phyloP scores from a whole-genome alignment of 495 filamentous ascomycete species.

The Lophiotrema nucula region DNA sequence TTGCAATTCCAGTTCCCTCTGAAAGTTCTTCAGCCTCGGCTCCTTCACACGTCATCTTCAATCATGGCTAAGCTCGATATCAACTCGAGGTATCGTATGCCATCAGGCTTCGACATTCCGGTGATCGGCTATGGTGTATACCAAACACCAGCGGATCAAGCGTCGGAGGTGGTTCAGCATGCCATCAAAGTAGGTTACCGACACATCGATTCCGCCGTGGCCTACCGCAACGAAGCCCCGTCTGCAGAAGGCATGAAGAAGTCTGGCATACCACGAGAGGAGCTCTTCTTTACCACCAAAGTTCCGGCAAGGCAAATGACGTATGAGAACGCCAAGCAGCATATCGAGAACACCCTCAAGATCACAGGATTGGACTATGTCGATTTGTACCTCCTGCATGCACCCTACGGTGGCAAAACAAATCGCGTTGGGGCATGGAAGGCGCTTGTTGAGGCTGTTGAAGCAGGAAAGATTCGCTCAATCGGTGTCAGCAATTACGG shows the following conservation, averaged over 20 bases:
- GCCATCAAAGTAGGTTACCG: conserved; percentile 70
- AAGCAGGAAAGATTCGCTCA: conserved; percentile 61
- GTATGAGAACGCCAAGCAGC: conserved; percentile 53
- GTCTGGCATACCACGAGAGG: conserved; percentile 56
- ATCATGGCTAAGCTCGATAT: conserved; percentile 49
- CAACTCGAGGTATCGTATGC: conserved; percentile 65
- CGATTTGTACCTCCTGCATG: conserved; percentile 61
- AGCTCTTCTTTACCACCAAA: conserved; percentile 76
- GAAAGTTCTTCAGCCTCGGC: background rate
- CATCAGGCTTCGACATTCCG: conserved; percentile 77
- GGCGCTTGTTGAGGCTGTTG: conserved; percentile 60
- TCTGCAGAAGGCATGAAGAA: conserved; percentile 61
- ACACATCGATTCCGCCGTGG: conserved; percentile 73
- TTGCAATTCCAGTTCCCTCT: background rate
- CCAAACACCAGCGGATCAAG: conserved; percentile 62
- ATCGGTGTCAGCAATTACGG: conserved; percentile 71
- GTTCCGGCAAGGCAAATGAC: conserved; percentile 48
- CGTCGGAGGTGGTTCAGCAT: conserved; percentile 58
- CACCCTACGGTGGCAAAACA: conserved; percentile 59
- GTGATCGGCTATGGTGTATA: conserved; percentile 72
- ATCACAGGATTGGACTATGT: conserved; percentile 59
- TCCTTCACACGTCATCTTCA: conserved; percentile 5
- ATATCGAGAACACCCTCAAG: conserved; percentile 52
- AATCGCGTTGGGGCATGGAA: conserved; percentile 62
- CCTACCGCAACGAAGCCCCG: conserved; percentile 68